Base-by-base conservation (phyloP, 768 basidiomycete species). In the Amylocystis lapponica region DNA sequence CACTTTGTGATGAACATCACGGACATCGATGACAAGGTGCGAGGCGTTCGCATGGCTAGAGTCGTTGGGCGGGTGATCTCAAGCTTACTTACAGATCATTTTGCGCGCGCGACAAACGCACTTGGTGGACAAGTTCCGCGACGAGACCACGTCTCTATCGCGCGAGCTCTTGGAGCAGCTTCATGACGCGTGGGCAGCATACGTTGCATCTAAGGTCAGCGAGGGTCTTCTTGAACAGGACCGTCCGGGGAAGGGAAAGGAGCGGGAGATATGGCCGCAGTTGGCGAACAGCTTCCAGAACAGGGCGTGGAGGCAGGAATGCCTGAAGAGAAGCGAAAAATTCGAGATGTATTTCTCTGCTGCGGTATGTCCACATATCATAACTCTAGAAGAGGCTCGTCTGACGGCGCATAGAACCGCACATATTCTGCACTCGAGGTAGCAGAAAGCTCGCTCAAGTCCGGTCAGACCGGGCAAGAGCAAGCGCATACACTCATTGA, bases 1-100 rank as follows among this genome's bases (percentile, higher is more conserved):
- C 91, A 97, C 62, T 96, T 98, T 59, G 95, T 98, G 34, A 96
- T 96, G 92, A 99, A 99, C 64, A 80, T 99, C 54, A 99, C 96
- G 4, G 95, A 99, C 64, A 96, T 99, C 48, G 96, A 99, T 58
- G 96, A 98, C 75, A 99, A 99, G 80, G 95, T 88, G 46, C 41
- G 16, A 33, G 27, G 23, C 8, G 37, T 9, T 4, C 5, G 17
- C 12, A 9, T 20, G 25, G 23, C n/a, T 39, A 11, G 5, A 20
- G 3, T 13, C n/a, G n/a, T n/a, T n/a, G n/a, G n/a, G n/a, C n/a
- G n/a, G n/a, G 22, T 36, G 25, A 17, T 27, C 20, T 21, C n/a
- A 8, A 37, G 36, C 39, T 12, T 29, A 43, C n/a, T 27, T 26
- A 7, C 53, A 98, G 96, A 99, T 98, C 61, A 98, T 98, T 54